These are phyloP conservation scores for Epichloe uncinata DNA, from an alignment of 2,329 filamentous ascomycete species.

Conservation along the genomic window DNA sequence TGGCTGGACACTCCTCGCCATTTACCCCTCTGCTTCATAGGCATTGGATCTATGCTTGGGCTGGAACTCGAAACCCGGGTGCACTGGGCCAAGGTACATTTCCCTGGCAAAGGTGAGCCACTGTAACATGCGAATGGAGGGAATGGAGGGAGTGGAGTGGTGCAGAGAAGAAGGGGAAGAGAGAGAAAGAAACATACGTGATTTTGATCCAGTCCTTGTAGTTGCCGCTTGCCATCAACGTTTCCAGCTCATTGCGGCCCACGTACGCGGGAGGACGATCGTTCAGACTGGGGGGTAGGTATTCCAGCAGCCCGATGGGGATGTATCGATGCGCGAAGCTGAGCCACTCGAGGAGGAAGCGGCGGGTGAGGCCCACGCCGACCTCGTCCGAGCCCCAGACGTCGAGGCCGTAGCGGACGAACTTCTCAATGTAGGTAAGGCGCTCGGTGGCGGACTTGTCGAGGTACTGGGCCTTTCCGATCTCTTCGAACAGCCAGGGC, in stretches of 20 bases:
- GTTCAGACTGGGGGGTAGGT: slow-evolving; percentile 77
- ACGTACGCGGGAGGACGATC: slow-evolving; percentile 76
- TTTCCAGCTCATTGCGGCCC: slow-evolving; percentile 84
- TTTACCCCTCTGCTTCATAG: slow-evolving; percentile 61
- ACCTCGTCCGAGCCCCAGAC: slow-evolving; percentile 94
- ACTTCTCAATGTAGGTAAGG: slow-evolving; percentile 74
- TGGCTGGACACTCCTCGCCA: not conserved
- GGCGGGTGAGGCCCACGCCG: slow-evolving; percentile 76
- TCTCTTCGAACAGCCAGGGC: slow-evolving; percentile 97
- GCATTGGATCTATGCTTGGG: slow-evolving; percentile 96
- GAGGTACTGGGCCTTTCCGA: slow-evolving; percentile 78
- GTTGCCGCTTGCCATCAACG: slow-evolving; percentile 77
- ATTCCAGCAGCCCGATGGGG: slow-evolving; percentile 75
- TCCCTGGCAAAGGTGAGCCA: slow-evolving; percentile 45
- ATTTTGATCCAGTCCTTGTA: slow-evolving; percentile 99
- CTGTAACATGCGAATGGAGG: not conserved
- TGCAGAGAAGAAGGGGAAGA: too few species aligned
- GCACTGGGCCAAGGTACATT: slow-evolving; percentile 90
- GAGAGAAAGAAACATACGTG: slow-evolving; percentile 45
- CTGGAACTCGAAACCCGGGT: slow-evolving; percentile 83
- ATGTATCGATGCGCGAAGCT: slow-evolving; percentile 90
- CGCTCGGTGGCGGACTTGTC: slow-evolving; percentile 89
- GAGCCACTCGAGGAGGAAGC: slow-evolving; percentile 91
- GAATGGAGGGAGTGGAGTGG: too few species aligned
- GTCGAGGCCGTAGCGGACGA: slow-evolving; percentile 79